phyloP scores from a whole-genome alignment of 352 stramenopile species.

The Poterioochromonas sp. region DNA sequence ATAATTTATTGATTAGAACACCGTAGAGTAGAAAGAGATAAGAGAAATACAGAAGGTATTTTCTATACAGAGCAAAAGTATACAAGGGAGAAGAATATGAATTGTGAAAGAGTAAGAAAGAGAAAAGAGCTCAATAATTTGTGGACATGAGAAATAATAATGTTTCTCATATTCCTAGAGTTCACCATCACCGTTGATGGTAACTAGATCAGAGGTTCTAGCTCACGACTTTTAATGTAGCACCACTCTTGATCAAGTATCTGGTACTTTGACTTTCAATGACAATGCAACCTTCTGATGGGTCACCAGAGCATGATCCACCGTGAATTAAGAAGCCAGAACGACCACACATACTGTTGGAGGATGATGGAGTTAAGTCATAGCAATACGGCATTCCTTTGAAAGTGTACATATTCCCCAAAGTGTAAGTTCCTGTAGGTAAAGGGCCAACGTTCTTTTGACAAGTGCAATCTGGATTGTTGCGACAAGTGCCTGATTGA shows the following conservation, averaged over 20 bases:
- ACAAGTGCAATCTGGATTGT: not conserved
- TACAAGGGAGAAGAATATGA: too few species aligned
- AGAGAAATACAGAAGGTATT: too few species aligned
- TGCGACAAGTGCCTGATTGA: not conserved
- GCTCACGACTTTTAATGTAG: constrained; percentile 21
- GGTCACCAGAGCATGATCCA: not conserved
- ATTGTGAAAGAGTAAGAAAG: too few species aligned
- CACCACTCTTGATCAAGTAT: constrained; percentile 18
- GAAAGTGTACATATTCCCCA: constrained; percentile 10
- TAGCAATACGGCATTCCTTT: constrained; percentile 16
- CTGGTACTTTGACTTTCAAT: not conserved
- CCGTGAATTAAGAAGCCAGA: constrained; percentile 23
- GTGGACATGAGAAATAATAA: too few species aligned
- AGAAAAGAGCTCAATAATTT: too few species aligned
- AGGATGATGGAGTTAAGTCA: not conserved
- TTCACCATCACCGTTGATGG: too few species aligned
- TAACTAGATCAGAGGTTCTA: too few species aligned
- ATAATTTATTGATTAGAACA: too few species aligned
- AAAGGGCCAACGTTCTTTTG: not conserved
- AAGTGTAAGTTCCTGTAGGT: constrained; percentile 1
- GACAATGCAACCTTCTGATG: constrained; percentile 12
- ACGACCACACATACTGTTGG: constrained; percentile 23
- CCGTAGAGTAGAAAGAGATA: too few species aligned
- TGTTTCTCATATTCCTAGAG: too few species aligned
- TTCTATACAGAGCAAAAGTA: too few species aligned